Conservation (phyloP, 2,329 filamentous ascomycete genomes). For the Exophiala spinifera region DNA sequence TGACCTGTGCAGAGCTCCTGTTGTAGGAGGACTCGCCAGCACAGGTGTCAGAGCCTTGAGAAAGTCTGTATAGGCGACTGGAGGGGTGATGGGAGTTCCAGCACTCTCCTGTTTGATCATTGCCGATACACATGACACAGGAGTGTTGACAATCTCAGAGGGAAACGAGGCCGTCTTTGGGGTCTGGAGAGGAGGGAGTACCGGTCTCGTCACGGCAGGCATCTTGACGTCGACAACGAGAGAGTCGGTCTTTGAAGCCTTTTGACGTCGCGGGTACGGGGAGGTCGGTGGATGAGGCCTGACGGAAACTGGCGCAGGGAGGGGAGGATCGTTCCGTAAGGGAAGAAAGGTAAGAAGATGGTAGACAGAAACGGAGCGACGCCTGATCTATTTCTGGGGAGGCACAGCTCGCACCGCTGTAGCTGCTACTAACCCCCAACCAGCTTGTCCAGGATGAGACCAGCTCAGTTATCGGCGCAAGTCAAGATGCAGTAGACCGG, state of each 20-base stretch:
- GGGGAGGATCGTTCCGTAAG: constrained; percentile 23
- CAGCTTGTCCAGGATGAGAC: constrained; percentile 26
- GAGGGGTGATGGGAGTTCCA: constrained; percentile 87
- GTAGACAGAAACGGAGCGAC: constrained; percentile 13
- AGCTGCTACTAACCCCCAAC: constrained; percentile 10
- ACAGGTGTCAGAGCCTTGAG: constrained; percentile 74
- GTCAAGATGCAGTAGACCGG: constrained; percentile 21
- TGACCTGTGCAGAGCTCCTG: constrained; percentile 44
- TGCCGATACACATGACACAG: constrained; percentile 46
- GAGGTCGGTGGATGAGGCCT: constrained; percentile 13
- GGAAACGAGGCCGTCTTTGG: constrained; percentile 46
- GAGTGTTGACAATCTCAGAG: constrained; percentile 55
- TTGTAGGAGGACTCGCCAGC: constrained; percentile 64
- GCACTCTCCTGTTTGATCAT: constrained; percentile 67
- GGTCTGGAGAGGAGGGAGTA: constrained; percentile 43
- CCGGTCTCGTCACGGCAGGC: constrained; percentile 35
- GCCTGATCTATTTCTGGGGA: constrained; percentile 28
- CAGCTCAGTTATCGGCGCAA: constrained; percentile 24
- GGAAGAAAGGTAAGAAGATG: constrained; percentile 9
- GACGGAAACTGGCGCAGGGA: constrained; percentile 22
- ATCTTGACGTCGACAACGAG: constrained; percentile 31
- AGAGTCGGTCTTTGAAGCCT: constrained; percentile 22
- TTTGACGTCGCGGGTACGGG: constrained; percentile 9
- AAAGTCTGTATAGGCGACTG: constrained; percentile 87
- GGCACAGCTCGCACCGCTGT: constrained; percentile 15